Percentiles rank a stretch among this genome's conserved stretches.
Evolutionary conservation across 2,329 filamentous ascomycete genomes (phyloP).

Genomic region (Sporothrix phasma): DNA sequence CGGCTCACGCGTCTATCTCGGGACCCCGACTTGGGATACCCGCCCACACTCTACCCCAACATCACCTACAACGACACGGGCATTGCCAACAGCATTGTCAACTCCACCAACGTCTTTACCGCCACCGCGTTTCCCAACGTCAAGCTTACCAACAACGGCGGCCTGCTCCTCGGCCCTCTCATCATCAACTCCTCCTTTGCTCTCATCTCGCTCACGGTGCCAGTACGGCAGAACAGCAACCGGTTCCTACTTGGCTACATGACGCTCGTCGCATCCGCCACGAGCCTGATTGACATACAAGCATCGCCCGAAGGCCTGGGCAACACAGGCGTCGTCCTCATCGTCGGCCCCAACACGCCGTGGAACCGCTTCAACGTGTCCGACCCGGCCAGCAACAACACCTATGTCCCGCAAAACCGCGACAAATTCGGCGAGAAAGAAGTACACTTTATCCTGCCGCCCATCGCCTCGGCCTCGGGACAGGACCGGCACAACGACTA

Average conservation of each 20-base stretch:
- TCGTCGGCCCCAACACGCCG: slow-evolving; percentile 56
- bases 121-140: slow-evolving; percentile 43
- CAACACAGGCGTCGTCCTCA: slow-evolving; percentile 55
- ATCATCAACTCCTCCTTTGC: slow-evolving; percentile 63
- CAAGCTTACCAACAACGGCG: slow-evolving; percentile 39
- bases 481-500: slow-evolving; percentile 40
- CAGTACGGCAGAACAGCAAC: slow-evolving; percentile 58
- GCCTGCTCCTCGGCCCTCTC: slow-evolving; percentile 68
- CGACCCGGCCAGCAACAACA: slow-evolving; percentile 37
- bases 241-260: slow-evolving; percentile 69
- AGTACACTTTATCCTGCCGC: slow-evolving; percentile 54
- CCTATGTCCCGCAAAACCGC: slow-evolving; percentile 30
- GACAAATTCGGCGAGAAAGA: slow-evolving; percentile 32
- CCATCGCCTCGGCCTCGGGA: slow-evolving; percentile 28
- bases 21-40: slow-evolving; percentile 58
- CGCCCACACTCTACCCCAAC: slow-evolving; percentile 65
- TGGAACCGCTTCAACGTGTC: slow-evolving; percentile 53
- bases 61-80: slow-evolving; percentile 52
- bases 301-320: slow-evolving; percentile 60
- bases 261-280: slow-evolving; percentile 64
- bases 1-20: slow-evolving; percentile 50
- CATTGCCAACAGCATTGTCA: slow-evolving; percentile 31
- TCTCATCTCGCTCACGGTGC: slow-evolving; percentile 70
- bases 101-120: slow-evolving; percentile 32
- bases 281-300: slow-evolving; percentile 52